A percentile compares a stretch with the other conserved stretches of the same genome.
phyloP scores from a whole-genome alignment of 139 green algal species.

The Chlamydomonas asymmetrica region DNA sequence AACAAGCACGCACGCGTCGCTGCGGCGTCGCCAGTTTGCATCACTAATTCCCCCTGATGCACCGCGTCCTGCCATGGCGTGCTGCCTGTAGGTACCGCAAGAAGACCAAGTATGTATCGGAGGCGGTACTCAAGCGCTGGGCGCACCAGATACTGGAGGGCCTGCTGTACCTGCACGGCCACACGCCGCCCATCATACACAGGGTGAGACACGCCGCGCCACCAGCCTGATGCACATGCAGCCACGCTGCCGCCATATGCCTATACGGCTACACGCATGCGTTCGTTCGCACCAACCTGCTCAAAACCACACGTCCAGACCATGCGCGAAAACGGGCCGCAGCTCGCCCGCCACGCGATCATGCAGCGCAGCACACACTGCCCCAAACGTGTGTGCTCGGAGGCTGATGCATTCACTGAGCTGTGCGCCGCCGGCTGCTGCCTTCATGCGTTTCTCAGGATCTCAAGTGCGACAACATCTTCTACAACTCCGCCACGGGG shows the following conservation, averaged over 20 bases:
- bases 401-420: not conserved
- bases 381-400: no score
- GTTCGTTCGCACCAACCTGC: not conserved
- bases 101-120: constrained; percentile 78
- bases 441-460: no score
- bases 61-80: no score
- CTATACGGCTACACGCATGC: not conserved
- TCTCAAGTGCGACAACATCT: constrained; percentile 54
- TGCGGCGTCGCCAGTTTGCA: no score
- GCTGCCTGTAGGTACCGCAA: constrained; percentile 82
- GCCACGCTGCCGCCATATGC: not conserved
- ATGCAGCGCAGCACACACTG: no score
- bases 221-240: not conserved
- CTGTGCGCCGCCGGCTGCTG: no score
- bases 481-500: constrained; percentile 82
- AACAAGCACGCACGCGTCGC: no score
- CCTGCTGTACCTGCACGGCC: constrained; percentile 93
- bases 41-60: no score
- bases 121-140: constrained; percentile 87
- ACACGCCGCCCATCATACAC: constrained; percentile 68
- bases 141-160: constrained; percentile 95
- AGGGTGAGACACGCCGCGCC: not conserved
- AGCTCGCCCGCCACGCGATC: no score
- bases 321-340: no score
- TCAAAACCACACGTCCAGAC: no score